A percentile compares a stretch with the other conserved stretches of the same genome.
These are phyloP conservation scores for Penicillium verrucosum DNA, from an alignment of 2,329 filamentous ascomycete species.

Conservation along the genomic window DNA sequence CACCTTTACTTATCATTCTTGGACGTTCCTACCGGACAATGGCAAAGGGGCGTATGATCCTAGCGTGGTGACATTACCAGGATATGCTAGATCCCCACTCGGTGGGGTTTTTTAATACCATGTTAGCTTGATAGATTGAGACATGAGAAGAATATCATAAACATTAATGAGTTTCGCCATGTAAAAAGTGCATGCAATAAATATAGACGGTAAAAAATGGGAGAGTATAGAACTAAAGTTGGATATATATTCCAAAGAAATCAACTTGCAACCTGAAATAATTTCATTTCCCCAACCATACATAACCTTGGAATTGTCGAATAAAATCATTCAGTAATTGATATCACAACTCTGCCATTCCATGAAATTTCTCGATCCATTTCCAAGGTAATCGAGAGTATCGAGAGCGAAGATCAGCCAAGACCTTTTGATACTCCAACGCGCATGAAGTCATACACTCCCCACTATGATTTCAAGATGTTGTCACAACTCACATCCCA, in stretches of 20 bases:
- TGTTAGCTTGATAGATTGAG: neutral
- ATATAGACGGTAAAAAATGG: neutral
- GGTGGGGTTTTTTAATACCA: neutral
- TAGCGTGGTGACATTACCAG: neutral
- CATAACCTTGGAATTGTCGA: neutral
- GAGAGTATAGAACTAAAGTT: neutral
- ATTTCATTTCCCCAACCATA: neutral
- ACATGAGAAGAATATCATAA: neutral
- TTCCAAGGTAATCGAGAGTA: neutral
- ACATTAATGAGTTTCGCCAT: neutral
- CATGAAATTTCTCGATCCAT: neutral
- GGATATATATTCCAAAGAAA: neutral
- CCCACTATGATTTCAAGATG: conserved; percentile 36
- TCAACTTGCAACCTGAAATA: neutral
- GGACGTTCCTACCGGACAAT: neutral
- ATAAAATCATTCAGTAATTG: neutral
- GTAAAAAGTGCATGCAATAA: no score
- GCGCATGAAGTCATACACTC: conserved; percentile 29
- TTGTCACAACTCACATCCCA: conserved; percentile 19
- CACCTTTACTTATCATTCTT: neutral
- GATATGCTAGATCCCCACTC: neutral
- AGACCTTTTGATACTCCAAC: conserved; percentile 1
- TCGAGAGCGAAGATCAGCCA: neutral
- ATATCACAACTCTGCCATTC: neutral
- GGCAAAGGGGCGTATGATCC: neutral